Conservation (phyloP, 1,284 basidiomycete species). For the Ganoderma leucocontextum region DNA sequence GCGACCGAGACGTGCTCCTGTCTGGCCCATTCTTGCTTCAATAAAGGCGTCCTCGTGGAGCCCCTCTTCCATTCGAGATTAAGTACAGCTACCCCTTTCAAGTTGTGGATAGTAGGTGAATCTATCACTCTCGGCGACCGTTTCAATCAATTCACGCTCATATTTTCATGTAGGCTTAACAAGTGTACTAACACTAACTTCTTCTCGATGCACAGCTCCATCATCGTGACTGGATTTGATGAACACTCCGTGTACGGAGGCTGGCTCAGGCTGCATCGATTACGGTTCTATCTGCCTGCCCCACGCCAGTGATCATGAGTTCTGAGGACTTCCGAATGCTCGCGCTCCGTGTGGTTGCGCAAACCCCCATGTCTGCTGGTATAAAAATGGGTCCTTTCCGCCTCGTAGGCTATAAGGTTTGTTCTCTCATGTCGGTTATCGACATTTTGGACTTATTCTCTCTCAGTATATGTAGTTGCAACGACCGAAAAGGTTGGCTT, state of each 20-base stretch:
- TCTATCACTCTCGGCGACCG: too few relatives aligned
- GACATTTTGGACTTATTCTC: background rate
- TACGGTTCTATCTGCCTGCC: background rate
- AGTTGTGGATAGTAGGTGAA: too few relatives aligned
- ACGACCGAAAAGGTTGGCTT: background rate
- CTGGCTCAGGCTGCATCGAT: background rate
- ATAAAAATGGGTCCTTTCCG: background rate
- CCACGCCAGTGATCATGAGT: background rate
- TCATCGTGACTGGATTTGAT: too few relatives aligned
- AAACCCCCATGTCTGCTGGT: background rate
- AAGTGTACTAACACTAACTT: too few relatives aligned
- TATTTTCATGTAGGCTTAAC: too few relatives aligned
- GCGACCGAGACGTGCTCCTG: slow-evolving; percentile 7
- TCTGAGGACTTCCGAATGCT: background rate
- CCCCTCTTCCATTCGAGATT: too few relatives aligned
- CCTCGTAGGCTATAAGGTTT: background rate
- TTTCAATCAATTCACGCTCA: too few relatives aligned
- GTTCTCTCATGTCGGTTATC: background rate
- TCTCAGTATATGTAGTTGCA: background rate
- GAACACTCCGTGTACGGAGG: background rate
- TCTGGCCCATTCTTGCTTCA: background rate
- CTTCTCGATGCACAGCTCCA: too few relatives aligned
- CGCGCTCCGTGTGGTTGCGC: background rate
- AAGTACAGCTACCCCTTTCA: too few relatives aligned
- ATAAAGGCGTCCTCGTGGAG: background rate